Conservation (phyloP, 2,329 filamentous ascomycete species). For the Colletotrichum simmondsii region DNA sequence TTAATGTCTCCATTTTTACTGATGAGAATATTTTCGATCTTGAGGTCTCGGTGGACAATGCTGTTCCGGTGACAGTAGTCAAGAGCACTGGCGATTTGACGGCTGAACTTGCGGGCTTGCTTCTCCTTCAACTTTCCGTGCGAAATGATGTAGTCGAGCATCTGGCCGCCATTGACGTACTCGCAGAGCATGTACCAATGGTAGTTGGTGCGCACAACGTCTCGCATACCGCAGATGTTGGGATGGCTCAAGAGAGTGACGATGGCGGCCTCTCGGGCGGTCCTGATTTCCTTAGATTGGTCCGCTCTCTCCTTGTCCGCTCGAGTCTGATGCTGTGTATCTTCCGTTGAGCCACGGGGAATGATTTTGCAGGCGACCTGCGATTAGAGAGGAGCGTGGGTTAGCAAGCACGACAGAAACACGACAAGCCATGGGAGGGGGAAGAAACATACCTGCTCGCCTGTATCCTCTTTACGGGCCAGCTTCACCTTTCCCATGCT, state of each 20-base stretch:
- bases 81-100: constrained; percentile 94
- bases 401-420: not conserved
- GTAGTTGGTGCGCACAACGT: constrained; percentile 94
- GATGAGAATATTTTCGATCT: constrained; percentile 99
- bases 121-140: constrained; percentile 98
- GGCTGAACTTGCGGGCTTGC: constrained; percentile 95
- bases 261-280: constrained; percentile 94
- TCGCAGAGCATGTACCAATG: constrained; percentile 99
- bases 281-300: constrained; percentile 95
- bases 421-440: not conserved
- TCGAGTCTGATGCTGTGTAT: constrained; percentile 77
- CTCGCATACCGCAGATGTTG: constrained; percentile 94
- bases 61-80: constrained; percentile 99
- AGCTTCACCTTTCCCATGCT: constrained; percentile 99
- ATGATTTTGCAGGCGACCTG: constrained; percentile 98
- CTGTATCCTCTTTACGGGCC: constrained; percentile 87
- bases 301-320: constrained; percentile 89
- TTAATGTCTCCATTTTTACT: constrained; percentile 99
- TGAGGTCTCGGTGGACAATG: constrained; percentile 96
- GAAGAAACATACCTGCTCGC: constrained; percentile 80
- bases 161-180: constrained; percentile 98
- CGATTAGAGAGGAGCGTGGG: not conserved
- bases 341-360: constrained; percentile 87
- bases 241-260: constrained; percentile 94
- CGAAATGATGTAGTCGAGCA: constrained; percentile 99